A percentile compares a stretch with the other conserved stretches of the same genome.
These are phyloP conservation scores for Cadophora malorum DNA, from an alignment of 2,329 filamentous ascomycete species.

Conservation along the genomic window DNA sequence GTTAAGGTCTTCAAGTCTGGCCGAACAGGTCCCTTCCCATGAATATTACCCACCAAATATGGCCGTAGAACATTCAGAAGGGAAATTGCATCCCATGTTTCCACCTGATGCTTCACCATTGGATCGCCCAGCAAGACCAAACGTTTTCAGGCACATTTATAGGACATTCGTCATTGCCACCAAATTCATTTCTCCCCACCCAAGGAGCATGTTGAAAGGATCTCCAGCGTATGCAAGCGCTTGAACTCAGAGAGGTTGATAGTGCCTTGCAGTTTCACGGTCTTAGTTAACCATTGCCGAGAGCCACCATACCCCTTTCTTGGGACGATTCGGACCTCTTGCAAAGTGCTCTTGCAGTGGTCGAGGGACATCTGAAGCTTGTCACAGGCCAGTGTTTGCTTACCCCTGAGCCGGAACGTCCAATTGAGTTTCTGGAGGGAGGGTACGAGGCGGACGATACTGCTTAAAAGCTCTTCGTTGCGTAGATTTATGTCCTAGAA, in stretches of 20 bases:
- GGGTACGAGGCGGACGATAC: not conserved
- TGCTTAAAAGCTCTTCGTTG: not conserved
- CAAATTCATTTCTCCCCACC: not conserved
- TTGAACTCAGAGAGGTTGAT: not conserved
- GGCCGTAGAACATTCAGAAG: not conserved
- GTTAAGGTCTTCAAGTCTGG: not conserved
- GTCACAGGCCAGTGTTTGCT: not conserved
- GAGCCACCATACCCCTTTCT: not conserved
- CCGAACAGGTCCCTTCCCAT: not conserved
- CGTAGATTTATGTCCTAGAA: not conserved
- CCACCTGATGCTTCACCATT: not conserved
- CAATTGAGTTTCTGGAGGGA: not conserved
- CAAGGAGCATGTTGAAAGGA: slow-evolving; percentile 1
- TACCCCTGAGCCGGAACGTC: not conserved
- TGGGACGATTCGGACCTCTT: not conserved
- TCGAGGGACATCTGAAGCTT: not conserved
- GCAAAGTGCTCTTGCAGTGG: not conserved
- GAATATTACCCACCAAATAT: not conserved
- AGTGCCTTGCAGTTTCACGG: not conserved
- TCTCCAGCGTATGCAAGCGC: not conserved
- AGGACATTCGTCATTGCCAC: not conserved
- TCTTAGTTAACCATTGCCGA: too few species aligned
- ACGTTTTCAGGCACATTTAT: not conserved
- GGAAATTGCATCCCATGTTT: not conserved
- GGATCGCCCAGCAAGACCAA: not conserved